Evolutionary conservation across 805 yeast genomes (phyloP).

Genomic region (Naumovozyma baii): DNA sequence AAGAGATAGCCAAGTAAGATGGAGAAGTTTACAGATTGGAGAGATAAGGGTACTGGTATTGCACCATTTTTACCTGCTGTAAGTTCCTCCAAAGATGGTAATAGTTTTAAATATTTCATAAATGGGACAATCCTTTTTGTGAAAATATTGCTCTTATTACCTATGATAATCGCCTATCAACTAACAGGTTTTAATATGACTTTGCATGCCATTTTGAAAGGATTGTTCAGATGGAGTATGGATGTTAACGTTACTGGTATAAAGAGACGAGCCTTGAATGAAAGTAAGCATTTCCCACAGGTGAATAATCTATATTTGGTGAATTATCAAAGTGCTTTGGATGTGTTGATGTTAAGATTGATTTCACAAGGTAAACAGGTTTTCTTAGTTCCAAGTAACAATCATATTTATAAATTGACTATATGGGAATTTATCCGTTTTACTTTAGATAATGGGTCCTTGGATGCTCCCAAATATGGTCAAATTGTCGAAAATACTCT

Average conservation of each 20-base stretch:
- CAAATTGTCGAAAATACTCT: conserved; percentile 8
- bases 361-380: conserved; percentile 17
- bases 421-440: conserved; percentile 13
- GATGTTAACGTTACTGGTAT: conserved; percentile 36
- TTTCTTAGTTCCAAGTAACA: conserved; percentile 17
- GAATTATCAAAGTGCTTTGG: conserved; percentile 42
- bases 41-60: conserved; percentile 90
- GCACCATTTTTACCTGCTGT: conserved; percentile 72
- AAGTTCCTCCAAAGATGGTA: conserved; percentile 4
- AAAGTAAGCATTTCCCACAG: conserved; percentile 28
- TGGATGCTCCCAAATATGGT: conserved; percentile 11
- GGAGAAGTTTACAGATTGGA: conserved; percentile 78
- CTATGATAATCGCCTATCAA: conserved; percentile 10
- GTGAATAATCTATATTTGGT: conserved; percentile 36
- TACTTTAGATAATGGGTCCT: conserved; percentile 17
- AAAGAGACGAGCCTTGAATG: conserved; percentile 28
- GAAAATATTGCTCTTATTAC: conserved; percentile 13
- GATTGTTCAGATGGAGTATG: conserved; percentile 32
- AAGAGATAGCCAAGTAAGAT: conserved; percentile 29
- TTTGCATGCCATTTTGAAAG: conserved; percentile 16
- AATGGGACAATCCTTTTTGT: conserved; percentile 7
- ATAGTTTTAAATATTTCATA: not conserved
- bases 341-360: conserved; percentile 32
- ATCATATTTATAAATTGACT: conserved; percentile 11
- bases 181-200: conserved; percentile 7